These are phyloP conservation scores for Pythium periplocum DNA, from an alignment of 352 stramenopile genomes.

Conservation along the genomic window DNA sequence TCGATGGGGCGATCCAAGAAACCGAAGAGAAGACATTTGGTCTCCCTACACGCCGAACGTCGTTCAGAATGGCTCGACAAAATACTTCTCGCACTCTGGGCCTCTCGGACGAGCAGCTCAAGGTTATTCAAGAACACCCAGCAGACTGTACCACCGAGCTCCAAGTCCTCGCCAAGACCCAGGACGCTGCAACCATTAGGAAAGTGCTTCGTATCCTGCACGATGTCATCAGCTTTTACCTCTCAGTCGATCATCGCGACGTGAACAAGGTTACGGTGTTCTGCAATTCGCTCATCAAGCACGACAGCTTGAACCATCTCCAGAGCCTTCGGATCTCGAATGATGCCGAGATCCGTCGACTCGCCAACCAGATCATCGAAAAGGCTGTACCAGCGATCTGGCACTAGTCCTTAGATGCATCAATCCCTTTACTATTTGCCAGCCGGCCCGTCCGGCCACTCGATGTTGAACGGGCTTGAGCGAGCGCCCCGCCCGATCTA, in stretches of 20 bases:
- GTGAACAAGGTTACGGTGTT: constrained; percentile 81
- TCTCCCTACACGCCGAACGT: constrained; percentile 10
- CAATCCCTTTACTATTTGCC: neutral
- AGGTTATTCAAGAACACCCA: constrained; percentile 48
- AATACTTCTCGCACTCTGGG: constrained; percentile 7
- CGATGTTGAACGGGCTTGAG: too few relatives aligned
- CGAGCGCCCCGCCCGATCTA: too few relatives aligned
- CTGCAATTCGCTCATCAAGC: constrained; percentile 73
- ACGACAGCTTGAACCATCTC: constrained; percentile 66
- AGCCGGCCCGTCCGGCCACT: neutral
- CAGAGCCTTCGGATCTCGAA: constrained; percentile 43
- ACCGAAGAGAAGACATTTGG: constrained; percentile 18
- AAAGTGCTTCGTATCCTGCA: constrained; percentile 53
- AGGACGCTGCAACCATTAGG: constrained; percentile 22
- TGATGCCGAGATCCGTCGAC: constrained; percentile 45
- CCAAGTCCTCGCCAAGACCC: constrained; percentile 26
- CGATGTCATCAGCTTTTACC: constrained; percentile 63
- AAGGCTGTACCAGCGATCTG: constrained; percentile 79
- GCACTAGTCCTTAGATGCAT: constrained; percentile 30
- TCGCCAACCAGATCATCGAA: constrained; percentile 75
- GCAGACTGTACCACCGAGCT: constrained; percentile 59
- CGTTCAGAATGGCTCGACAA: neutral
- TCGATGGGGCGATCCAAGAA: constrained; percentile 61
- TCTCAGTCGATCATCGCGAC: constrained; percentile 65
- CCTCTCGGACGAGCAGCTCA: constrained; percentile 45